Percentiles rank a stretch among this genome's conserved stretches.
phyloP scores from a whole-genome alignment of 257 asterid genomes.

The Solanum piurae region DNA sequence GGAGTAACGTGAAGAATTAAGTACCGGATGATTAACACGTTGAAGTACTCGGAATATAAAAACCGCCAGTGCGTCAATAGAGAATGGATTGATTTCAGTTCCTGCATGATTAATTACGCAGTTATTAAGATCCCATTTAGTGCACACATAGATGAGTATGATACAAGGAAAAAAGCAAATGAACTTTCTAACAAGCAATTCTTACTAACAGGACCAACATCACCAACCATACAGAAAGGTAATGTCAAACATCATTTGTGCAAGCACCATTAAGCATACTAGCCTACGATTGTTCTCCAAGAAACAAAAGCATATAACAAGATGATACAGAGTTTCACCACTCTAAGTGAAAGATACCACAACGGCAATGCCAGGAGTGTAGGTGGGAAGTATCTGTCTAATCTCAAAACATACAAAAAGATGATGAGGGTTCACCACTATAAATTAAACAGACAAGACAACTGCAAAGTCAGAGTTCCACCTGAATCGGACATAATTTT shows the following conservation, averaged over 20 bases:
- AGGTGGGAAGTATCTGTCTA: neutral
- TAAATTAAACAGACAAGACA: neutral
- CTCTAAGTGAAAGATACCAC: neutral
- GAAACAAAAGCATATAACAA: neutral
- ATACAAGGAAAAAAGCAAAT: neutral
- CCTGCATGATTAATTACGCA: conserved; percentile 34
- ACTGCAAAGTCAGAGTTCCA: neutral
- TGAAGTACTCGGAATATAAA: conserved; percentile 75
- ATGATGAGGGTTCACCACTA: neutral
- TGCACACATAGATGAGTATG: neutral
- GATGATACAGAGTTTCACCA: neutral
- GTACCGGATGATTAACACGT: conserved; percentile 92
- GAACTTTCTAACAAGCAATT: neutral
- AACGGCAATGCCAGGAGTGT: neutral
- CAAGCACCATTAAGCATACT: neutral
- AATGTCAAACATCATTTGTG: neutral
- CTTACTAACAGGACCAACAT: neutral
- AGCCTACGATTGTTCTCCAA: neutral
- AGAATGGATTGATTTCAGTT: conserved; percentile 79
- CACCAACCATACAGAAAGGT: neutral
- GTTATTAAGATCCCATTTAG: neutral
- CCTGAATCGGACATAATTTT: neutral
- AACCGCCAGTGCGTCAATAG: conserved; percentile 88
- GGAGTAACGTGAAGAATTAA: conserved; percentile 3
- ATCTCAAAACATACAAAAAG: neutral